Conservation (phyloP, 331 rosid species). For the Acacia concinna region DNA sequence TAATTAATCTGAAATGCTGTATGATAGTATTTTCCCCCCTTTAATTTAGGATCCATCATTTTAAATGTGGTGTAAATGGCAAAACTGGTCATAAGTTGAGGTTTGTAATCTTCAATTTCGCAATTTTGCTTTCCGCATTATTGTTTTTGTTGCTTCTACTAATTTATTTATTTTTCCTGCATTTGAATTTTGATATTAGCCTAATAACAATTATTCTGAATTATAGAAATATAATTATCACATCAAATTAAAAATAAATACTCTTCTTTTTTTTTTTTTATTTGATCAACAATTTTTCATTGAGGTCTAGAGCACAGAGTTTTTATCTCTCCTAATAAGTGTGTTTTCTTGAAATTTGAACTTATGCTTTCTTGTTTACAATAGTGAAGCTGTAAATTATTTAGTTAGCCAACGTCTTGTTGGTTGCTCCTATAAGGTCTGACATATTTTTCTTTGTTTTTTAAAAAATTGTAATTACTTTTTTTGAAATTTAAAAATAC, state of each 20-base stretch:
- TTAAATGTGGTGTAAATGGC: conserved; percentile 48
- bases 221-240: neutral
- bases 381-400: no score
- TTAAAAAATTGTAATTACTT: no score
- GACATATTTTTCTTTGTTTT: no score
- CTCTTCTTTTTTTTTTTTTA: neutral
- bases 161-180: neutral
- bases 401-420: no score
- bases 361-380: no score
- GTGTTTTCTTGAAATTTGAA: accelerated
- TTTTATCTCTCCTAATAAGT: no score
- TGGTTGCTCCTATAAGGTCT: no score
- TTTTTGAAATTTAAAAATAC: neutral
- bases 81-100: conserved; percentile 37
- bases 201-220: neutral
- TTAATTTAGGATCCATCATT: conserved; percentile 9
- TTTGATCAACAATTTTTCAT: no score
- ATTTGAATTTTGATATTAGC: neutral
- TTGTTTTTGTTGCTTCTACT: neutral
- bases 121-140: conserved; percentile 11
- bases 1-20: conserved; percentile 20
- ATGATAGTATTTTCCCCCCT: neutral
- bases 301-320: no score
- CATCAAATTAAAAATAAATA: neutral
- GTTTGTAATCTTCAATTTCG: conserved; percentile 5